Evolutionary conservation across 768 basidiomycete species (phyloP).

Genomic region (Termitomyces titanicus): DNA sequence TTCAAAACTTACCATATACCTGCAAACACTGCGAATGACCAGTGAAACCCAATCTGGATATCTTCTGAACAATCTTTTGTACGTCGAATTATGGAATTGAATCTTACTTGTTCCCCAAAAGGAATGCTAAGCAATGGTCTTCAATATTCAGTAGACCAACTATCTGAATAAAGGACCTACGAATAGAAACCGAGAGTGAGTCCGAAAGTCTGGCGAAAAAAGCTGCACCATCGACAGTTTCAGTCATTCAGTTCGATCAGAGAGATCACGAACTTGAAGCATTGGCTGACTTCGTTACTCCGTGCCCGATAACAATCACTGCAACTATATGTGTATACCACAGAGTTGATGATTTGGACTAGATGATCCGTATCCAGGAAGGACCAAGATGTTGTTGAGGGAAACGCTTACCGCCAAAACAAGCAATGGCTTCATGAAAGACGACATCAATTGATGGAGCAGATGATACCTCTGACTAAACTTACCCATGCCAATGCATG

Average conservation of each 20-base stretch:
- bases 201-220: slow-evolving; percentile 34
- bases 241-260: neutral
- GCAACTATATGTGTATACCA: slow-evolving; percentile 34
- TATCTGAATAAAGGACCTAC: slow-evolving; percentile 14
- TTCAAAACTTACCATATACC: slow-evolving; percentile 25
- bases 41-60: slow-evolving; percentile 32
- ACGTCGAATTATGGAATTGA: neutral
- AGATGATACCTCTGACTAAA: neutral
- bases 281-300: slow-evolving; percentile 36
- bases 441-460: neutral
- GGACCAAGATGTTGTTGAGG: neutral
- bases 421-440: slow-evolving; percentile 25
- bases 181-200: slow-evolving; percentile 36
- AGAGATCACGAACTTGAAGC: slow-evolving; percentile 31
- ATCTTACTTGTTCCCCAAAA: slow-evolving; percentile 29
- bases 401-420: slow-evolving; percentile 29
- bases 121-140: slow-evolving; percentile 23
- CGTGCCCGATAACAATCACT: slow-evolving; percentile 34
- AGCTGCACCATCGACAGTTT: slow-evolving; percentile 15
- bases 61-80: neutral
- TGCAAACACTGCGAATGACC: slow-evolving; percentile 34
- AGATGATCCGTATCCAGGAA: neutral
- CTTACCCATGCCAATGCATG: slow-evolving; percentile 37
- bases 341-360: slow-evolving; percentile 35
- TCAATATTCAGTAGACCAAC: neutral